phyloP scores from a whole-genome alignment of 2,329 filamentous ascomycete species.

The Graphilbum fragrans region DNA sequence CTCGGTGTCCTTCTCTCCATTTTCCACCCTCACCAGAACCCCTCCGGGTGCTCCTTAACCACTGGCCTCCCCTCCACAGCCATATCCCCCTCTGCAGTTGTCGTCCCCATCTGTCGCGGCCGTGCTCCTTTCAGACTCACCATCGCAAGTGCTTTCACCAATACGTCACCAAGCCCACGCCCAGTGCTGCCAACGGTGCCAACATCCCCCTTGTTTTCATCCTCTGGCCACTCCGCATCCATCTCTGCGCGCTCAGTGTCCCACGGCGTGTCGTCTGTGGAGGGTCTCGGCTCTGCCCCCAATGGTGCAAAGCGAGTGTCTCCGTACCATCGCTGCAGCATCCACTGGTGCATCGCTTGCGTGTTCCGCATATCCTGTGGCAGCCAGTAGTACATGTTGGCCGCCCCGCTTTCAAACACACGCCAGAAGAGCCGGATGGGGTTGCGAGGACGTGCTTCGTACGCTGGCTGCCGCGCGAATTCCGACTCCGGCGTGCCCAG shows the following conservation, averaged over 20 bases:
- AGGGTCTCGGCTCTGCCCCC: conserved; percentile 1
- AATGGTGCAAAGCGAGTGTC: conserved; percentile 9
- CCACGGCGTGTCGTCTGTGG: conserved; percentile 2
- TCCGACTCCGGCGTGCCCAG: conserved; percentile 3
- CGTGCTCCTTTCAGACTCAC: no score
- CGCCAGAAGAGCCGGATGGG: conserved; percentile 10
- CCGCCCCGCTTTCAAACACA: conserved; percentile 7
- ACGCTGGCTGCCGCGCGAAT: background rate
- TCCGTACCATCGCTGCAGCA: conserved; percentile 9
- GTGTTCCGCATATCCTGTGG: conserved; percentile 7
- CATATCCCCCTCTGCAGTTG: background rate
- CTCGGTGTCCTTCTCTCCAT: background rate
- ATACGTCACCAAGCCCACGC: no score
- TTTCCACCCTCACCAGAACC: background rate
- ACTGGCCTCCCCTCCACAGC: background rate
- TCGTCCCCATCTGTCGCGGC: background rate
- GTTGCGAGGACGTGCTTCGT: conserved; percentile 7
- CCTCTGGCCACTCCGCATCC: background rate
- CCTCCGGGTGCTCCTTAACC: background rate
- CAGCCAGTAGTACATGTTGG: conserved; percentile 11
- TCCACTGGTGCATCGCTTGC: conserved; percentile 5
- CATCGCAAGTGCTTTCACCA: no score
- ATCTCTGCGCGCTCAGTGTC: background rate
- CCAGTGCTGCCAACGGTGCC: no score
- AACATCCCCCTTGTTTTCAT: background rate